Conservation (phyloP, 257 asterid species). For the Petunia secreta region DNA sequence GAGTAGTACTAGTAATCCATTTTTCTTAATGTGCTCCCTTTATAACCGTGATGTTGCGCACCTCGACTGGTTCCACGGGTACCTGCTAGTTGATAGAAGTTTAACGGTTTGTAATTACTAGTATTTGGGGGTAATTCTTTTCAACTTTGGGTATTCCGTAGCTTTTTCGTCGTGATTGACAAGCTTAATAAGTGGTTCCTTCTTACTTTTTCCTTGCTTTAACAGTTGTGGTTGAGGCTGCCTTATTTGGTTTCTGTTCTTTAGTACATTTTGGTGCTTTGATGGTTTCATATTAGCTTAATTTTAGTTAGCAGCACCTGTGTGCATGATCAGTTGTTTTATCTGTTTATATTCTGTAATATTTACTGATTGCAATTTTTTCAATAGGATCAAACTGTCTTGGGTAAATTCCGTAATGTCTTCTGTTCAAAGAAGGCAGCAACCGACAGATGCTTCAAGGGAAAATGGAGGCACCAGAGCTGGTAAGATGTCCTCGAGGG, state of each 20-base stretch:
- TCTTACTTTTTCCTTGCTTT: too few species aligned
- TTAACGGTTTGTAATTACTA: too few species aligned
- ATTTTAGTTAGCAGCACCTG: background rate
- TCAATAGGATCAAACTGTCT: conserved; percentile 5
- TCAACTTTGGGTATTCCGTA: too few species aligned
- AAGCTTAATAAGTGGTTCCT: too few species aligned
- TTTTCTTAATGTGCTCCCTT: background rate
- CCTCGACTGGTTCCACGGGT: too few species aligned
- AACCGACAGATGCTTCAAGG: conserved; percentile 19
- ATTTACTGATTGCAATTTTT: background rate
- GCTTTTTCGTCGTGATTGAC: too few species aligned
- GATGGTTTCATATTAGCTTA: background rate
- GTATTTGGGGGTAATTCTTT: too few species aligned
- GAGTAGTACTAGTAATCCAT: background rate
- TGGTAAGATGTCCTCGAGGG: conserved; percentile 41
- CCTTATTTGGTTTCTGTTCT: background rate
- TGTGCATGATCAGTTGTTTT: background rate
- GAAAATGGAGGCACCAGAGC: conserved; percentile 23
- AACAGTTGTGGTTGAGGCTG: too few species aligned
- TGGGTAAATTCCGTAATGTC: conserved; percentile 21
- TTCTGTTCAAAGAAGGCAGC: conserved; percentile 37
- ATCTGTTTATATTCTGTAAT: background rate
- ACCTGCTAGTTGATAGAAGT: too few species aligned
- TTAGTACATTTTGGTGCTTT: background rate
- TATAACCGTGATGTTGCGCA: too few species aligned